phyloP scores from a whole-genome alignment of 306 rosid species.

The Fagus crenata region DNA sequence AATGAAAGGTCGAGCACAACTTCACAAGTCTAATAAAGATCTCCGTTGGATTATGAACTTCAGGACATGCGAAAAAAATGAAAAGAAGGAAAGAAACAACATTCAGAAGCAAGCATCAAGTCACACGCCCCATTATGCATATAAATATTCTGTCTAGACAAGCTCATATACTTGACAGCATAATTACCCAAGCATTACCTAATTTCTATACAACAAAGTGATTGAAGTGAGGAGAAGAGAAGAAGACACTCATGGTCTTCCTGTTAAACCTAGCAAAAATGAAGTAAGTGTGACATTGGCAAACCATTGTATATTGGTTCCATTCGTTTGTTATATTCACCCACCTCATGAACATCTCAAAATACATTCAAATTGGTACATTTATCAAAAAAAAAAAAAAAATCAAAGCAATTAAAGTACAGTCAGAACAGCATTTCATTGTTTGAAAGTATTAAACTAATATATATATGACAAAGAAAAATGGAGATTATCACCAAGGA shows the following conservation, averaged over 20 bases:
- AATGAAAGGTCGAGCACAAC: too few species aligned
- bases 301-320: not conserved
- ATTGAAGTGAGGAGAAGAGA: not conserved
- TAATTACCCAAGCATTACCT: not conserved
- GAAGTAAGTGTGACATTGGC: not conserved
- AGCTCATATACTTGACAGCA: not conserved
- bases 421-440: slow-evolving; percentile 15
- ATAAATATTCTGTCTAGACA: not conserved
- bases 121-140: not conserved
- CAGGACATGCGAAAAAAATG: not conserved
- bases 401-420: slow-evolving; percentile 11
- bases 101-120: not conserved
- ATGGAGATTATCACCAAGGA: slow-evolving; percentile 62
- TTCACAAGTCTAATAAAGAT: too few species aligned
- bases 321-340: not conserved
- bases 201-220: not conserved
- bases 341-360: not conserved
- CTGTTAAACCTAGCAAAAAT: not conserved
- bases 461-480: slow-evolving; percentile 15
- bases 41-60: not conserved
- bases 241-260: not conserved
- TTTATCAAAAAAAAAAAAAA: not conserved
- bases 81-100: not conserved
- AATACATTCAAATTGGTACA: slow-evolving; percentile 10
- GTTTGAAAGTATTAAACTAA: slow-evolving; percentile 15